Percentiles rank a stretch among this genome's conserved stretches.
Conservation (phyloP, 495 filamentous ascomycete species). For the Daldinia caldariorum region DNA sequence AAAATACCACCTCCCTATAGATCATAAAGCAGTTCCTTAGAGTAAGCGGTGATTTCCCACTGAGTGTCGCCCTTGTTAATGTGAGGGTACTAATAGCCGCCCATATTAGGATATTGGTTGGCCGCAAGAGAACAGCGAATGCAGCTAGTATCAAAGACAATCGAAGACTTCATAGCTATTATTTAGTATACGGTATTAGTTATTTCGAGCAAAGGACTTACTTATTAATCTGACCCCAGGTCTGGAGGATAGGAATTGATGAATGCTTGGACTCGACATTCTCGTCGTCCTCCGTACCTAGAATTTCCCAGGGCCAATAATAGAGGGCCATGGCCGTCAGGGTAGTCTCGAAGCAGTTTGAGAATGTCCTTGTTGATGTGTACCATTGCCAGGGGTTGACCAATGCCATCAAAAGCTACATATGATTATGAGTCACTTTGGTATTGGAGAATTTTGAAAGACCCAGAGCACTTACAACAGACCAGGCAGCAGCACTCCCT, state of each 20-base stretch:
- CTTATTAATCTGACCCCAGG: constrained; percentile 48
- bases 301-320: constrained; percentile 84
- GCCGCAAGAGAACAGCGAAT: constrained; percentile 84
- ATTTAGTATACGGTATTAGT: constrained; percentile 21
- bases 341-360: constrained; percentile 91
- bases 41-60: constrained; percentile 54
- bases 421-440: constrained; percentile 17
- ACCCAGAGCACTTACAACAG: constrained; percentile 64
- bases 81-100: constrained; percentile 59
- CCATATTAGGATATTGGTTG: constrained; percentile 93
- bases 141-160: constrained; percentile 79
- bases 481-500: constrained; percentile 70
- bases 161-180: constrained; percentile 61
- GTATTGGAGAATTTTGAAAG: background rate
- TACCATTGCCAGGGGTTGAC: constrained; percentile 97
- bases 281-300: constrained; percentile 50
- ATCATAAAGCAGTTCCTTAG: constrained; percentile 62
- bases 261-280: constrained; percentile 42
- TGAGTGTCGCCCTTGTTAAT: constrained; percentile 53
- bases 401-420: constrained; percentile 72
- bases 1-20: constrained; percentile 68
- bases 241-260: constrained; percentile 33
- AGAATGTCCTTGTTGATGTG: constrained; percentile 90
- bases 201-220: constrained; percentile 22
- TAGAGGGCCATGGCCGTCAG: constrained; percentile 82